phyloP scores from a whole-genome alignment of 768 basidiomycete genomes.

The Tephrocybe sp. region DNA sequence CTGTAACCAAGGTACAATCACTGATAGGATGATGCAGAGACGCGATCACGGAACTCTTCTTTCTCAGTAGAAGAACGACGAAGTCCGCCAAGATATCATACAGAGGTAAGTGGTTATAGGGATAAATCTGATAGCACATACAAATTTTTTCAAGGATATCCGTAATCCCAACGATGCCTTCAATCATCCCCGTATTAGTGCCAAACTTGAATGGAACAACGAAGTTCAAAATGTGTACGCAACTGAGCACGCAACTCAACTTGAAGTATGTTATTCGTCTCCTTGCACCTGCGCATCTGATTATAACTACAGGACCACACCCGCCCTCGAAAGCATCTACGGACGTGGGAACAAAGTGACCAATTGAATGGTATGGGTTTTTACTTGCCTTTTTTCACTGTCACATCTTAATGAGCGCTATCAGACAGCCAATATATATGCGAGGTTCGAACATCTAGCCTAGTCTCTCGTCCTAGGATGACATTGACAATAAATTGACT shows the following conservation, averaged over 20 bases:
- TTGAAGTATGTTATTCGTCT: slow-evolving; percentile 36
- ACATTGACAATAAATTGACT: slow-evolving; percentile 20
- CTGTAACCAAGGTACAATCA: slow-evolving; percentile 16
- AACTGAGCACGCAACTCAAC: slow-evolving; percentile 40
- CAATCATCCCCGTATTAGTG: slow-evolving; percentile 37
- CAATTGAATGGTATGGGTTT: slow-evolving; percentile 40
- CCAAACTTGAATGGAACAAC: slow-evolving; percentile 48
- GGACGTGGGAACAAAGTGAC: slow-evolving; percentile 59
- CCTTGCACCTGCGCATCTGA: background rate
- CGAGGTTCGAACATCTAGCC: slow-evolving; percentile 37
- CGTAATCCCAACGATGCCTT: slow-evolving; percentile 41
- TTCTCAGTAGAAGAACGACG: slow-evolving; percentile 48
- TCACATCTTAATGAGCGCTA: slow-evolving; percentile 5
- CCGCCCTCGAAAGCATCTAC: slow-evolving; percentile 55
- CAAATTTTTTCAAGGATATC: slow-evolving; percentile 32
- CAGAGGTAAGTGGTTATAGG: slow-evolving; percentile 31
- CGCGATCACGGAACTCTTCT: slow-evolving; percentile 53
- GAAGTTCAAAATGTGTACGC: slow-evolving; percentile 44
- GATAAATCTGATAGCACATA: background rate
- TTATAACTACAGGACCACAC: slow-evolving; percentile 33
- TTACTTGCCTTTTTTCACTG: background rate
- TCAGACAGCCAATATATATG: slow-evolving; percentile 45
- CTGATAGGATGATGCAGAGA: slow-evolving; percentile 27
- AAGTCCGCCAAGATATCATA: slow-evolving; percentile 45
- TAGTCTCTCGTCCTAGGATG: slow-evolving; percentile 16